Base-by-base conservation (phyloP, 2,329 filamentous ascomycete species). In the Chrysoporthe austroafricana region DNA sequence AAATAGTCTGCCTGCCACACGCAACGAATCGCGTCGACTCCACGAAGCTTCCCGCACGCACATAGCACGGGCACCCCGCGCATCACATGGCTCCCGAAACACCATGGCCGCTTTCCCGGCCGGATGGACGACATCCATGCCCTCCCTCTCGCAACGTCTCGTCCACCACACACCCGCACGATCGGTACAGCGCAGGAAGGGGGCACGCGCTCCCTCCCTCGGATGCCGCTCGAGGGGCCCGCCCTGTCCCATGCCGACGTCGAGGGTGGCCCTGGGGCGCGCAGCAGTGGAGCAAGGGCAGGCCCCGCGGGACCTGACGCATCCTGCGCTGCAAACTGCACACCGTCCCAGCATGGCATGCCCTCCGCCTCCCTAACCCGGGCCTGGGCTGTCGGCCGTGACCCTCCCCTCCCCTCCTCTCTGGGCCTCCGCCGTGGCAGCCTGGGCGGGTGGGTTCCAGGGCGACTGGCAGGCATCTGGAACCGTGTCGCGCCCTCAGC, bases 281-380 rank as follows among this genome's bases (percentile, higher is more conserved):
- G 34, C 56, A n/a, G 39, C 36, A 44, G 52, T 46, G 39, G 50
- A 46, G 52, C 43, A 36, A n/a, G 39, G 50, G 21, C 32, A 26
- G 13, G 14, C 36, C 54, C 32, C 36, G 59, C 42, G 21, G 34
- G 59, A 61, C 48, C 59, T 61, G 59, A 26, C 32, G 59, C 42
- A 46, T 36, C 59, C 59, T 48, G 26, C 43, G 34, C 32, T 57
- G 54, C 54, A 21, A 13, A 26, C 52, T 61, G 59, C 59, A 42
- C 39, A 36, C 59, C 26, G 48, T 46, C 36, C 57, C 57, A 32
- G 57, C 57, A 26, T 46, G 43, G 59, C 59, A 32, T 46, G 6
- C 34, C 34, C 34, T 44, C 57, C 36, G 56, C 18, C 26, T 26
- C n/a, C 50, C 50, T 9, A 21, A 9, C 36, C 32, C 21, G 8